Conservation (phyloP, 805 yeast species). For the Starmerella potacharoeniae region DNA sequence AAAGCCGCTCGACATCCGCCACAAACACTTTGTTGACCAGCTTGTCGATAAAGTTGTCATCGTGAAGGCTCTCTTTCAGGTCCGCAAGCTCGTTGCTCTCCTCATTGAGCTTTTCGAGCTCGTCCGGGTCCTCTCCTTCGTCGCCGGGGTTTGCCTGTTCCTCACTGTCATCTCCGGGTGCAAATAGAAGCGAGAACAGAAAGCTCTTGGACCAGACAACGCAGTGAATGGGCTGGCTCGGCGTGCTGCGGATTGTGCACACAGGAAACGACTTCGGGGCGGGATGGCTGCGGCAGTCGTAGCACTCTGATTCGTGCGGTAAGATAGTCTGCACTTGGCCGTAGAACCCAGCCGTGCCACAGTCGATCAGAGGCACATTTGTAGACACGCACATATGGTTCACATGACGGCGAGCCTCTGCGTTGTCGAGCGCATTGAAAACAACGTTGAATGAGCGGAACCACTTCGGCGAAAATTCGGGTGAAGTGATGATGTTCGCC, state of each 20-base stretch:
- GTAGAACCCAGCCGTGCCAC: slow-evolving; percentile 88
- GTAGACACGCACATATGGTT: slow-evolving; percentile 70
- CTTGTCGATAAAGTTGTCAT: slow-evolving; percentile 27
- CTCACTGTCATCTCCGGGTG: slow-evolving; percentile 28
- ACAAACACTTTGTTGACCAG: slow-evolving; percentile 42
- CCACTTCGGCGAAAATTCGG: slow-evolving; percentile 66
- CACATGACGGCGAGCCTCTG: slow-evolving; percentile 85
- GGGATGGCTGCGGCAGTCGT: slow-evolving; percentile 78
- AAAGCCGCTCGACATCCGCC: slow-evolving; percentile 66
- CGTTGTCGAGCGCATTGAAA: slow-evolving; percentile 87
- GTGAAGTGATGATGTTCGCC: slow-evolving; percentile 71
- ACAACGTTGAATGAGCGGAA: slow-evolving; percentile 63
- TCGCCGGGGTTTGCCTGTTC: slow-evolving; percentile 58
- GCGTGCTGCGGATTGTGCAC: slow-evolving; percentile 93
- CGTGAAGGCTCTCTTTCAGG: slow-evolving; percentile 26
- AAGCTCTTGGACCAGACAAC: slow-evolving; percentile 96
- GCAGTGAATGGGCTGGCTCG: slow-evolving; percentile 91
- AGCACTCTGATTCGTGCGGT: slow-evolving; percentile 72
- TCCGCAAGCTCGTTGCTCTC: slow-evolving; percentile 31
- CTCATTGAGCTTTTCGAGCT: slow-evolving; percentile 25
- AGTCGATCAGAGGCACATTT: slow-evolving; percentile 69
- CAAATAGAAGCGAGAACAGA: slow-evolving; percentile 67
- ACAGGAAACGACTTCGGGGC: slow-evolving; percentile 89
- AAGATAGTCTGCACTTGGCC: slow-evolving; percentile 92
- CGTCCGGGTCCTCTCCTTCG: slow-evolving; percentile 38